Conservation (phyloP, 176 grass and related monocot genomes). For the Lolium rigidum region DNA sequence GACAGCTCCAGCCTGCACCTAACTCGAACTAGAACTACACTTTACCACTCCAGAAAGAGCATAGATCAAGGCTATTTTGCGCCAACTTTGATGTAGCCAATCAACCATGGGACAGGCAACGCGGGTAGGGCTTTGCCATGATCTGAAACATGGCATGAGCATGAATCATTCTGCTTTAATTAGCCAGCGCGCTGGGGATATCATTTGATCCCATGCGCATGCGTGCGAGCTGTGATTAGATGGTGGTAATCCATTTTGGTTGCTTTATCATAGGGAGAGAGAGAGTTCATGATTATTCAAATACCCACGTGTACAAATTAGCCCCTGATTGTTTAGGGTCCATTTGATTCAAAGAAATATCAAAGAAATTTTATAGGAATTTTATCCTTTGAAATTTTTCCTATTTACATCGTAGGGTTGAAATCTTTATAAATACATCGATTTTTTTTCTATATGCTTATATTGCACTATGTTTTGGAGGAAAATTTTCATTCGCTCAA, state of each 20-base stretch:
- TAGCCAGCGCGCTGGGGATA: constrained; percentile 30
- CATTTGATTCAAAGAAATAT: no score
- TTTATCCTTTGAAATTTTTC: no score
- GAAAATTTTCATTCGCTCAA: no score
- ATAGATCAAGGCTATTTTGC: constrained; percentile 13
- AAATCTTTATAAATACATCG: no score
- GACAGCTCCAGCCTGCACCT: constrained; percentile 34
- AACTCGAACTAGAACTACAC: constrained; percentile 41
- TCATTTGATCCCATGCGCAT: constrained; percentile 57
- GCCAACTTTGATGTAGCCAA: constrained; percentile 56
- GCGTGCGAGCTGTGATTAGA: constrained; percentile 21
- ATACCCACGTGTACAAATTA: constrained; percentile 15
- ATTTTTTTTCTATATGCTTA: no score
- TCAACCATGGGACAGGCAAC: constrained; percentile 20
- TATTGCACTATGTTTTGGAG: no score
- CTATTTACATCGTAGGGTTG: no score
- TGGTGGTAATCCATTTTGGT: constrained; percentile 30
- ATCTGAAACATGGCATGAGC: constrained; percentile 47
- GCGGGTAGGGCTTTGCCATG: constrained; percentile 10
- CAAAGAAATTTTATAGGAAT: no score
- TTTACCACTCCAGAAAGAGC: background rate
- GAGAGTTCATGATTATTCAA: constrained; percentile 11
- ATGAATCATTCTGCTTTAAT: constrained; percentile 57
- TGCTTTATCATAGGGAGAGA: background rate
- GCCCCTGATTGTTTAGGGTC: no score